Conservation (phyloP, 1,284 basidiomycete species). For the Cryptococcus sp. region DNA sequence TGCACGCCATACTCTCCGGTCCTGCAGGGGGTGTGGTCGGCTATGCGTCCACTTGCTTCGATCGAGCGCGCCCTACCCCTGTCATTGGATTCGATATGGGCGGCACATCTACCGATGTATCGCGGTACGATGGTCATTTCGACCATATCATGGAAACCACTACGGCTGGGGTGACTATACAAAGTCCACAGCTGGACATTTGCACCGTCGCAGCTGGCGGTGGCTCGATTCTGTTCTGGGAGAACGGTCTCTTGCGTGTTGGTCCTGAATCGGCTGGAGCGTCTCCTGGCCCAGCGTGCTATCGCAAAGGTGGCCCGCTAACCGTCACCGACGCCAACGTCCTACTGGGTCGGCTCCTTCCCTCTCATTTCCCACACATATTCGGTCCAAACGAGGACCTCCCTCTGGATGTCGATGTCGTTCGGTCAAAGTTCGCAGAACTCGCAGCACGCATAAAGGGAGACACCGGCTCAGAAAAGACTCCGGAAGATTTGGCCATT, state of each 20-base stretch:
- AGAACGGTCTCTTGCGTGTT: slow-evolving; percentile 45
- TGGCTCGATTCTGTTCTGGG: slow-evolving; percentile 47
- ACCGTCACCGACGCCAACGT: slow-evolving; percentile 54
- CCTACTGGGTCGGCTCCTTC: slow-evolving; percentile 46
- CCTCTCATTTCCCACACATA: neutral
- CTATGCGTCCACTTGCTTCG: slow-evolving; percentile 49
- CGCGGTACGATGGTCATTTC: slow-evolving; percentile 49
- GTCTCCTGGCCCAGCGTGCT: slow-evolving; percentile 47
- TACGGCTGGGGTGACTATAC: slow-evolving; percentile 65
- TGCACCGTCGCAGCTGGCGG: slow-evolving; percentile 53
- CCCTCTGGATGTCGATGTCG: slow-evolving; percentile 54
- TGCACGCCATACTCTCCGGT: slow-evolving; percentile 48
- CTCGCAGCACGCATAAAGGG: slow-evolving; percentile 54
- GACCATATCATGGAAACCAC: slow-evolving; percentile 61
- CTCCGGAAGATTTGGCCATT: slow-evolving; percentile 38
- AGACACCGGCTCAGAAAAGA: slow-evolving; percentile 9
- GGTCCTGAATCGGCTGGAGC: slow-evolving; percentile 43
- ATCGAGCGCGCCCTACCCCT: slow-evolving; percentile 32
- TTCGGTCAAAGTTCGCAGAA: slow-evolving; percentile 46
- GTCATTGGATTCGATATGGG: slow-evolving; percentile 60
- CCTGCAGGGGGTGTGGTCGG: slow-evolving; percentile 60
- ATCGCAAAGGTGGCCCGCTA: slow-evolving; percentile 52
- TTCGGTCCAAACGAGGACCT: slow-evolving; percentile 58
- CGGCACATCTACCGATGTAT: slow-evolving; percentile 58
- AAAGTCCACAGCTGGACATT: slow-evolving; percentile 38